Conservation (phyloP, 148 eudicot species). For the Arbutus unedo region DNA sequence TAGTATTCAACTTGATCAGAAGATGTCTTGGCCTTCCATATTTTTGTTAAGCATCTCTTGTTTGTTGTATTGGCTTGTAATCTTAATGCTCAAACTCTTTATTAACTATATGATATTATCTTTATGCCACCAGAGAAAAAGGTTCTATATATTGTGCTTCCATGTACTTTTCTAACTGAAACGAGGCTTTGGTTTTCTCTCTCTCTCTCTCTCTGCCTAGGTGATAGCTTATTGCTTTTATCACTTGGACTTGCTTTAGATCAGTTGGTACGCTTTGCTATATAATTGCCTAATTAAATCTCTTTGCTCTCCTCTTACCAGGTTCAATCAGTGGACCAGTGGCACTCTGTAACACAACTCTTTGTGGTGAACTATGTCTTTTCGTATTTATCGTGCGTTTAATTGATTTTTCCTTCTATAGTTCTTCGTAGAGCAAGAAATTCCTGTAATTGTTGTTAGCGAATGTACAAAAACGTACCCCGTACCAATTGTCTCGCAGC, state of each 20-base stretch:
- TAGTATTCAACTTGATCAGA: background rate
- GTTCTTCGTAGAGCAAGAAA: background rate
- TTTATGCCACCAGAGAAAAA: background rate
- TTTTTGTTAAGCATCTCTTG: background rate
- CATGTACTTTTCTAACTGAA: background rate
- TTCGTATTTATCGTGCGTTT: background rate
- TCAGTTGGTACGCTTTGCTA: background rate
- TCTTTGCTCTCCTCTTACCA: background rate
- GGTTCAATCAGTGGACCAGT: background rate
- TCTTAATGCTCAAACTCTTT: background rate
- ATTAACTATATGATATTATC: background rate
- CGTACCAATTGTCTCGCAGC: background rate
- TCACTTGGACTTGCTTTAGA: background rate
- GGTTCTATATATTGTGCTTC: background rate
- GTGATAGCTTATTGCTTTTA: background rate
- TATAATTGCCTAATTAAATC: conserved; percentile 6
- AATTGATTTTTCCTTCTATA: background rate
- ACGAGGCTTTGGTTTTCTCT: background rate
- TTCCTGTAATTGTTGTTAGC: conserved; percentile 2
- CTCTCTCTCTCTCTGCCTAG: background rate
- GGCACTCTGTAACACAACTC: background rate
- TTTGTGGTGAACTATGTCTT: background rate
- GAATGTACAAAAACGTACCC: background rate
- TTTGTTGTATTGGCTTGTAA: background rate
- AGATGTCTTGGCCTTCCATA: background rate